Base-by-base conservation (phyloP, 2,329 filamentous ascomycete species). In the Waltergamsia citrina region DNA sequence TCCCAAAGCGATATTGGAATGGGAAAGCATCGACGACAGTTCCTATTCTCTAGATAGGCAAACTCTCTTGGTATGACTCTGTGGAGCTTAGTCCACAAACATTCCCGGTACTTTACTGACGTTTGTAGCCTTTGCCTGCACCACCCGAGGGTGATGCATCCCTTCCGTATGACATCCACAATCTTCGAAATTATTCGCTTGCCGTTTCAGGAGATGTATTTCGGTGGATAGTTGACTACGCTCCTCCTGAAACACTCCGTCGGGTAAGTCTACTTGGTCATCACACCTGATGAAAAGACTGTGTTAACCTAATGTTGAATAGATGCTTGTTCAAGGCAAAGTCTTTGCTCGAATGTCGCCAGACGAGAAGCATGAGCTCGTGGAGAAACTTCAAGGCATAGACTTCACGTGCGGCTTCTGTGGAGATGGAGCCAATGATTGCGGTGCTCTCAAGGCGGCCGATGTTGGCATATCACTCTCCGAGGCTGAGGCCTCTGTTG, bases 261-360 rank as follows among this genome's bases (percentile, higher is more conserved):
- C 67, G 74, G 45, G 78, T 82, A 47, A 41, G 67, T 62, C 31
- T 15, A 9, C 16, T 5, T 18, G 4, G 11, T 7, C 17, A 16
- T 17, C n/a, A 9, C 14, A 14, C 32, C 21, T 20, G 4, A 11
- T 28, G n/a, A 14, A 16, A 16, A 11, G 7, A 6, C 16, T 35
- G 12, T 11, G 11, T 23, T 25, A 10, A 26, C 12, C 14, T 27
- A 22, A 38, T 18, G n/a, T 8, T 12, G 11, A 24, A 10, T 54
- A 92, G 68, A 90, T 96, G 79, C 83, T 98, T 35, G 81, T 94
- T 23, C 75, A 74, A 35, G 88, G 90, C 18, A 90, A 92, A 56
- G 86, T 98, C 2, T 98, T 94, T 57, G 93, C 92, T 4, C 82
- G 92, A 46, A 98, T 98, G 92, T 96, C 90, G 2, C 93, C 92